Conservation (phyloP, 139 green algal genomes). For the Ulvella scutata region DNA sequence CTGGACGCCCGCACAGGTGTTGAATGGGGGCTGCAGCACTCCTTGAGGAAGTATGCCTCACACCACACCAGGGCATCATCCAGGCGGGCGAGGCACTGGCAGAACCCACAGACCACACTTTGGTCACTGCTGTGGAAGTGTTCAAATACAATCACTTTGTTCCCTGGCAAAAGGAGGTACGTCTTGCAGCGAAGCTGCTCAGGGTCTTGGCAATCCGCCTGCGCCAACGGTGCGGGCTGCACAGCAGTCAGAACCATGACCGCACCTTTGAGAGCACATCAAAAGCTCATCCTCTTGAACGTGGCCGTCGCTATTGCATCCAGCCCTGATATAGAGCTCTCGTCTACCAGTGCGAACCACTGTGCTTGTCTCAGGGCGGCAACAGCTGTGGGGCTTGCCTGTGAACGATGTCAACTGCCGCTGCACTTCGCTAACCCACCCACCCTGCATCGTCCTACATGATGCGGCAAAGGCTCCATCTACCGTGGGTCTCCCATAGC, state of each 20-base stretch:
- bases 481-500: neutral
- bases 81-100: conserved; percentile 28
- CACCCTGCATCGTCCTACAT: neutral
- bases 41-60: conserved; percentile 30
- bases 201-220: no score
- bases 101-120: neutral
- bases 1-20: neutral
- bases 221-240: neutral
- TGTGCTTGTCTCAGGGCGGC: conserved; percentile 14
- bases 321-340: conserved; percentile 41
- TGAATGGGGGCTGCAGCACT: neutral
- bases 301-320: conserved; percentile 56
- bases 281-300: conserved; percentile 35
- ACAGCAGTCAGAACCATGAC: conserved; percentile 40
- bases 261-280: conserved; percentile 21
- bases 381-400: neutral
- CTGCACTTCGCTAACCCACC: neutral
- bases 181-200: conserved; percentile 6
- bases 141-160: conserved; percentile 24
- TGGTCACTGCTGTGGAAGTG: neutral
- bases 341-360: conserved; percentile 40
- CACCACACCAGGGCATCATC: conserved; percentile 30
- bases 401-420: neutral
- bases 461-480: neutral
- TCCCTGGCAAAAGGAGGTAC: conserved; percentile 26